Evolutionary conservation across 2,329 filamentous ascomycete genomes (phyloP).

Genomic region (Xylaria hypoxylon): DNA sequence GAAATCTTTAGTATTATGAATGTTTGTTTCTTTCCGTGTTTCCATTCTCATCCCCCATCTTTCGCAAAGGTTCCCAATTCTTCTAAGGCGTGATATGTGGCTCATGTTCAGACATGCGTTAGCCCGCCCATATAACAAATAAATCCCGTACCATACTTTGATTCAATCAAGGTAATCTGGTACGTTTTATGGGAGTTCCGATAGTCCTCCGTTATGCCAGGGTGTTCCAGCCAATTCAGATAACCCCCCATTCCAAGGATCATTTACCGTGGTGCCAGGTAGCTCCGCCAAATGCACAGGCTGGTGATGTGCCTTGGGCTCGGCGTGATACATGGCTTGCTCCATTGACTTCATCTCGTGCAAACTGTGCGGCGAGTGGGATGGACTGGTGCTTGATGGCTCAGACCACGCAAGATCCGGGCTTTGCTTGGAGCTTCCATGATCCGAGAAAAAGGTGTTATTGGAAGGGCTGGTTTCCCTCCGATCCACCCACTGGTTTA

Average conservation of each 20-base stretch:
- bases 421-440: conserved; percentile 22
- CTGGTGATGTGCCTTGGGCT: conserved; percentile 23
- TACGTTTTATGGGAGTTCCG: conserved; percentile 29
- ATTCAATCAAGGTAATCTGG: not conserved
- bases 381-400: conserved; percentile 10
- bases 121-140: not conserved
- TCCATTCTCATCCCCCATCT: not conserved
- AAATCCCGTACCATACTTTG: not conserved
- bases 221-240: conserved; percentile 33
- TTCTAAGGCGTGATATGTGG: not conserved
- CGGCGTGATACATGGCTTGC: conserved; percentile 27
- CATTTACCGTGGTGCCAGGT: conserved; percentile 32
- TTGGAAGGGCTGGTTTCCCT: conserved; percentile 25
- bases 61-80: not conserved
- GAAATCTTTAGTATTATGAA: not conserved
- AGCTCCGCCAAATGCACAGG: conserved; percentile 26
- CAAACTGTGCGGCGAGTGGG: conserved; percentile 23
- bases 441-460: conserved; percentile 15
- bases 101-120: not conserved
- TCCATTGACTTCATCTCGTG: conserved; percentile 29
- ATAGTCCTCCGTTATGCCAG: conserved; percentile 24
- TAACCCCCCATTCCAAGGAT: conserved; percentile 38
- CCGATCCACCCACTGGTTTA: conserved; percentile 34
- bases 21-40: not conserved
- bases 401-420: conserved; percentile 28